Base-by-base conservation (phyloP, 75 land plant genomes). In the Chamaecyparis obtusa region DNA sequence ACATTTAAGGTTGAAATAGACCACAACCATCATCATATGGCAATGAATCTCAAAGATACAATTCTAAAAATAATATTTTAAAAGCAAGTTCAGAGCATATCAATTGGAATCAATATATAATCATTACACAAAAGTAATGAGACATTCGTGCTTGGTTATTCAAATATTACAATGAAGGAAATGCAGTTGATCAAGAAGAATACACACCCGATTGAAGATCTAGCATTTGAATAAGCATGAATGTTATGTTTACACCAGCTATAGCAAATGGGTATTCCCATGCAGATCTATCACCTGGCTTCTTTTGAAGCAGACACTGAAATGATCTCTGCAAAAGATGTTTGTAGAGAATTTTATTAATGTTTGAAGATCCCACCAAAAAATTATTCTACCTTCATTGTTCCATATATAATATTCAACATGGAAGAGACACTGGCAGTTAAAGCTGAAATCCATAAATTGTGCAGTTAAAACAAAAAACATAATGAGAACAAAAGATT, bases 191-290 rank as follows among this genome's bases (percentile, higher is more conserved):
- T 24, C n/a, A 39, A 80, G 46, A 80, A 80, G 83, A 80, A 80
- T 43, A 80, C 88, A 35, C 51, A 94, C 96, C 93, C 84, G 95
- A 91, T 90, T 91, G 93, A 83, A 97, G 96, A 86, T 97, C 98
- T 85, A 97, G 94, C 96, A 97, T 94, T 83, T 97, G 99, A 84
- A 97, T 97, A 43, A 97, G 95, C 99, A 97, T 97, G 87, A 97
- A 97, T 64, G 99, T 93, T 57, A 97, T 94, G 88, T 97, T 97
- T 48, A 97, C 96, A 84, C 99, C 99, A 86, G 99, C 99, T 30
- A 97, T 98, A 86, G 98, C 96, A 96, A 97, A 97, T 85, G 99
- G 99, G 89, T 97, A 97, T 86, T 97, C 99, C 99, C 99, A 97
- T 39, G 90, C 57, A 9, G 99, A 91, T 49, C 99, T 86, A 77